Conservation (phyloP, 139 green algal genomes). For the Auxenochlorella pyrenoidosa region DNA sequence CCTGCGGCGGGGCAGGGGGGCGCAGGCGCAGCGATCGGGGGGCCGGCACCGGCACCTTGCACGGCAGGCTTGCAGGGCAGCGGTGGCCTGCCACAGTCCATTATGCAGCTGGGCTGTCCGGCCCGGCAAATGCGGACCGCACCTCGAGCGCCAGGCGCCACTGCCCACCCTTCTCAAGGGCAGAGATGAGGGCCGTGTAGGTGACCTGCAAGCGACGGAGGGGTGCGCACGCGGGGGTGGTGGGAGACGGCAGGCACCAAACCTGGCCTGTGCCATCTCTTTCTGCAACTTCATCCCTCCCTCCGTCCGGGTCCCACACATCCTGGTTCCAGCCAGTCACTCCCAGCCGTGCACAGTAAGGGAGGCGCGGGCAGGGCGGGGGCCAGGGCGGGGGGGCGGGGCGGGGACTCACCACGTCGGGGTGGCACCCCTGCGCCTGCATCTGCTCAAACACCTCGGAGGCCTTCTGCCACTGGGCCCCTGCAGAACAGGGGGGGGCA, state of each 20-base stretch:
- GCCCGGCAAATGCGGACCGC: background rate
- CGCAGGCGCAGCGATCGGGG: background rate
- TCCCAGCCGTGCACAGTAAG: no score
- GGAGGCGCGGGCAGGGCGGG: no score
- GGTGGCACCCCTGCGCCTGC: constrained; percentile 71
- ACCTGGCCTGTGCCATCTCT: no score
- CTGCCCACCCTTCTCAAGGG: constrained; percentile 59
- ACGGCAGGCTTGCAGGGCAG: no score
- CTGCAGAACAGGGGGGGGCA: constrained; percentile 12
- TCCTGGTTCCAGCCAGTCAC: no score
- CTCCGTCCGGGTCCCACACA: no score
- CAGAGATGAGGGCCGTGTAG: constrained; percentile 81
- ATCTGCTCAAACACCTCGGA: constrained; percentile 88
- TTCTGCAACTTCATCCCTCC: no score
- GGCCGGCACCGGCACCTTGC: no score
- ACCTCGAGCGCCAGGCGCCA: constrained; percentile 47
- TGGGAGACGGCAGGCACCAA: background rate
- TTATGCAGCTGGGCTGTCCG: no score
- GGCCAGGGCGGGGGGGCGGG: no score
- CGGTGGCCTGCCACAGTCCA: no score
- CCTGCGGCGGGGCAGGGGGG: background rate
- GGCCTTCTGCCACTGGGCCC: constrained; percentile 78
- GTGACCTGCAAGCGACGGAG: constrained; percentile 62
- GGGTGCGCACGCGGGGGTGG: background rate
- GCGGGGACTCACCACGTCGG: constrained; percentile 66